A percentile compares a stretch with the other conserved stretches of the same genome.
Evolutionary conservation across 2,329 filamentous ascomycete species (phyloP).

Genomic region (Sclerotiophoma versabilis): DNA sequence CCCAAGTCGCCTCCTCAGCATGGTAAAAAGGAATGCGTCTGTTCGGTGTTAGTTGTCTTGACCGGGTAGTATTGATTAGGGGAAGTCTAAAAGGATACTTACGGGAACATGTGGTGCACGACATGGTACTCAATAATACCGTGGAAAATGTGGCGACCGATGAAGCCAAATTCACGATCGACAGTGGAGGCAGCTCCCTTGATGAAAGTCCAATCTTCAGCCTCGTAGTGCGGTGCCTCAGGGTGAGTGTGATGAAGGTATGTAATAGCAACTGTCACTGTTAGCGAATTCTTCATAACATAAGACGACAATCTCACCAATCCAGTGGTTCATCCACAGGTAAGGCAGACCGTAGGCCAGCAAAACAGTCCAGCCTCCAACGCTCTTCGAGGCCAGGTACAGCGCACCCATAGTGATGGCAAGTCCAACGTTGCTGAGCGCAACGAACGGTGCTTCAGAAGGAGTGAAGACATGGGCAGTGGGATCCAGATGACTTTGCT

Average conservation of each 20-base stretch:
- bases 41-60: constrained; percentile 7
- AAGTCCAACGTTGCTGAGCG: constrained; percentile 29
- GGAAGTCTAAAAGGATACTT: constrained; percentile 1
- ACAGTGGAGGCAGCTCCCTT: constrained; percentile 69
- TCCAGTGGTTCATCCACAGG: constrained; percentile 75
- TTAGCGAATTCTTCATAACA: not conserved
- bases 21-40: constrained; percentile 41
- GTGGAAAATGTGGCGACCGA: constrained; percentile 71
- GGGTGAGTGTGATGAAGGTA: constrained; percentile 76
- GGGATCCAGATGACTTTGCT: constrained; percentile 33
- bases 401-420: constrained; percentile 50
- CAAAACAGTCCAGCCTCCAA: constrained; percentile 65
- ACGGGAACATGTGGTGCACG: constrained; percentile 67
- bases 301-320: constrained; percentile 43
- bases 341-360: constrained; percentile 70
- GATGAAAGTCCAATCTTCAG: constrained; percentile 67
- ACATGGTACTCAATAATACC: constrained; percentile 71
- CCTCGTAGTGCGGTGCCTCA: constrained; percentile 64
- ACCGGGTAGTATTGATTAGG: not conserved
- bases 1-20: constrained; percentile 35
- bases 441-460: constrained; percentile 26
- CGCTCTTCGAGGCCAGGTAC: constrained; percentile 59
- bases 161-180: constrained; percentile 70
- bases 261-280: constrained; percentile 67
- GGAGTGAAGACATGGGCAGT: constrained; percentile 26